Base-by-base conservation (phyloP, 2,329 filamentous ascomycete genomes). In the Colletotrichum filicis region DNA sequence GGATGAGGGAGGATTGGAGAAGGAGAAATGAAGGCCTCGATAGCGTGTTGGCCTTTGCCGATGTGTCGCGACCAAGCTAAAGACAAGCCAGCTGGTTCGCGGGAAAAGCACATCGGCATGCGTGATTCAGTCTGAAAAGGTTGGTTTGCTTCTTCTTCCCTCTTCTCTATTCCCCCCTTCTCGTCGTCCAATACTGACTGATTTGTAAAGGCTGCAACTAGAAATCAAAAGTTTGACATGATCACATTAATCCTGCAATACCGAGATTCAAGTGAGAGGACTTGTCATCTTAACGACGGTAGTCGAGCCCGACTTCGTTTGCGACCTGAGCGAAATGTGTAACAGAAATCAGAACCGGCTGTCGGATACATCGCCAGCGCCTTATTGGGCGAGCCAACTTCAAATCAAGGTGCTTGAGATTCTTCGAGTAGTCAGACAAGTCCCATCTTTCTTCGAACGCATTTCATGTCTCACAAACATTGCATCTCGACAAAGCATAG, bases 71-170 rank as follows among this genome's bases (percentile, higher is more conserved):
- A 35, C 46, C 55, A 46, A 16, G n/a, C 46, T 28, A 7, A 19
- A n/a, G 30, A 46, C 28, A 49, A 12, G 9, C 16, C 22, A 22
- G 5, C 26, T 35, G 53, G 32, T 22, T 16, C 64, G 56, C 49
- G 16, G 26, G n/a, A 35, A n/a, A n/a, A 37, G 52, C 68, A 72
- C 63, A 62, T 74, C 71, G 71, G 71, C 71, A 72, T 56, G 30
- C 32, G 68, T 53, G 52, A 30, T 32, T 42, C 57, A 42, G 68
- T 67, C 68, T 24, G 42, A 26, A 62, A 74, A 68, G 68, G 67
- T 71, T 59, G 57, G 62, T 72, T 11, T 1, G 7, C 32, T 35
- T 35, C 32, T 35, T 35, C 32, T 37, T 22, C 9, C 9, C 14
- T 19, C 16, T 19, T n/a, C 11, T 42, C 5, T 42, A 16, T 11